These are phyloP conservation scores for Ogataea trehaloabstinens DNA, from an alignment of 805 yeast genomes.

Conservation along the genomic window DNA sequence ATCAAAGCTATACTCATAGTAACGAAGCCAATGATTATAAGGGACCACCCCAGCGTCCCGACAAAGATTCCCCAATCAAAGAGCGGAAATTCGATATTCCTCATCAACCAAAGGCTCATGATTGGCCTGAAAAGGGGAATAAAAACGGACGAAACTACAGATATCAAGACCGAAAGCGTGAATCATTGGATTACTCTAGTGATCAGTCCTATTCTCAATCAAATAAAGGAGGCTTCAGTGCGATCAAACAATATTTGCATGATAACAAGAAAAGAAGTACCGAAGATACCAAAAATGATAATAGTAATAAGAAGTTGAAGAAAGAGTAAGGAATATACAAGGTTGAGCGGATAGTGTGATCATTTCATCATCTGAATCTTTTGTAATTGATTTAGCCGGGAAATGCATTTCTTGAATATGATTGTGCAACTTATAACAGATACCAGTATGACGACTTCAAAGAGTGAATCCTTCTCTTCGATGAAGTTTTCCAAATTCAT, in stretches of 20 bases:
- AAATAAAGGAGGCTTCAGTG: constrained; percentile 15
- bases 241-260: constrained; percentile 16
- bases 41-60: neutral
- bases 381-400: constrained; percentile 61
- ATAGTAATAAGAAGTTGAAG: constrained; percentile 10
- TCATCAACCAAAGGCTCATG: neutral
- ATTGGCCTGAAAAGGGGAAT: neutral
- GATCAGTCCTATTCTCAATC: constrained; percentile 13
- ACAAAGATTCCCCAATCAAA: neutral
- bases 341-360: constrained; percentile 2
- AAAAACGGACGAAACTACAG: neutral
- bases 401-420: constrained; percentile 54
- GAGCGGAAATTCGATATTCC: neutral
- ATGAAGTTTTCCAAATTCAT: constrained; percentile 93
- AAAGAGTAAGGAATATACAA: constrained; percentile 3
- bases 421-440: constrained; percentile 38
- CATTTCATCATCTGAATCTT: constrained; percentile 47
- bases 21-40: neutral
- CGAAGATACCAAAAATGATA: constrained; percentile 2
- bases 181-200: constrained; percentile 2
- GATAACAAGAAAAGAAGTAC: constrained; percentile 15
- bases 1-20: neutral
- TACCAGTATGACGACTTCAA: constrained; percentile 47
- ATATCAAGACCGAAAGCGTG: neutral
- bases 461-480: constrained; percentile 78